Evolutionary conservation across 2,329 filamentous ascomycete species (phyloP).

Genomic region (Hortaea sp.): DNA sequence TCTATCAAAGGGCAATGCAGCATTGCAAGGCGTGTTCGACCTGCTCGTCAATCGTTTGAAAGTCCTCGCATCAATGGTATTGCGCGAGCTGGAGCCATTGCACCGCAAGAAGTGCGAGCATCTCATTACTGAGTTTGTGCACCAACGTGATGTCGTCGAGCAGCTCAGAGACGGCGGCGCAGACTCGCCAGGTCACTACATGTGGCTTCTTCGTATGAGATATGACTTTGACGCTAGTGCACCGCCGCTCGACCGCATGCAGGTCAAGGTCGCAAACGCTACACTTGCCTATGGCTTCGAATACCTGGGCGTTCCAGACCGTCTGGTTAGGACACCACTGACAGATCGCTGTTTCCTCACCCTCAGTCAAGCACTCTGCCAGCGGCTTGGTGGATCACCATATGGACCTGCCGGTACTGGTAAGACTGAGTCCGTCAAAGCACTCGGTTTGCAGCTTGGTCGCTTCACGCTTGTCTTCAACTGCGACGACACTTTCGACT

Average conservation of each 20-base stretch:
- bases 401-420: slow-evolving; percentile 96
- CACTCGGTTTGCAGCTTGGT: slow-evolving; percentile 88
- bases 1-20: slow-evolving; percentile 60
- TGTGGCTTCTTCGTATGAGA: slow-evolving; percentile 95
- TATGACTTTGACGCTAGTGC: slow-evolving; percentile 78
- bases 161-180: slow-evolving; percentile 72
- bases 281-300: slow-evolving; percentile 94
- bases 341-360: slow-evolving; percentile 98
- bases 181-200: slow-evolving; percentile 64
- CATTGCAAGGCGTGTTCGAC: slow-evolving; percentile 62
- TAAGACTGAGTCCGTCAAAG: slow-evolving; percentile 98
- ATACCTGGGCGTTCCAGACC: slow-evolving; percentile 91
- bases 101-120: slow-evolving; percentile 95
- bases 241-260: slow-evolving; percentile 71
- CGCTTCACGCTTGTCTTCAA: slow-evolving; percentile 98
- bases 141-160: slow-evolving; percentile 88
- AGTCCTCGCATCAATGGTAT: slow-evolving; percentile 75
- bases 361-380: slow-evolving; percentile 87
- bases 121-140: slow-evolving; percentile 96
- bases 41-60: slow-evolving; percentile 77
- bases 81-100: slow-evolving; percentile 79
- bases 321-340: slow-evolving; percentile 89
- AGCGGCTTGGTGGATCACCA: slow-evolving; percentile 89
- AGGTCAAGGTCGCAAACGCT: slow-evolving; percentile 95
- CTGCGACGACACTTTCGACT: slow-evolving; percentile 98